Evolutionary conservation across 768 basidiomycete species (phyloP).

Genomic region (Zangia roseola): DNA sequence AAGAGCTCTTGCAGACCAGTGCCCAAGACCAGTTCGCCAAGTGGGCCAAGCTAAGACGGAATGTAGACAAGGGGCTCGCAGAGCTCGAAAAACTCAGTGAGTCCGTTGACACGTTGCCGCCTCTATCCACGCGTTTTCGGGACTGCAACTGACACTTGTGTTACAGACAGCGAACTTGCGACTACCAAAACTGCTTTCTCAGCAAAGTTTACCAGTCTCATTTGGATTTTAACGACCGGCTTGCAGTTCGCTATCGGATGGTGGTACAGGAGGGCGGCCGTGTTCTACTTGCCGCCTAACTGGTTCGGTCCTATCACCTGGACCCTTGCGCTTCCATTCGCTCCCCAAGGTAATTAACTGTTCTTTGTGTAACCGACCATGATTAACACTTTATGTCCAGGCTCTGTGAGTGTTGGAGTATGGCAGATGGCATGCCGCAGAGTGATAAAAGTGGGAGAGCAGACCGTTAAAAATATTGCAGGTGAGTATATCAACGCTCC

Average conservation of each 20-base stretch:
- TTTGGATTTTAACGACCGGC: constrained; percentile 90
- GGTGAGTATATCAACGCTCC: constrained; percentile 33
- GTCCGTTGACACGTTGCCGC: constrained; percentile 27
- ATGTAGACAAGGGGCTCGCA: constrained; percentile 85
- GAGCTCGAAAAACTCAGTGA: constrained; percentile 92
- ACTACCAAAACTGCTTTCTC: constrained; percentile 61
- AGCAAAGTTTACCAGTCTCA: constrained; percentile 63
- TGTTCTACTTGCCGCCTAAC: constrained; percentile 88
- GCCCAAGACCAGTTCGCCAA: constrained; percentile 98
- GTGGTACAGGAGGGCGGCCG: constrained; percentile 88
- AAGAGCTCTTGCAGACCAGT: constrained; percentile 85
- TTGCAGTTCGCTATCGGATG: constrained; percentile 81
- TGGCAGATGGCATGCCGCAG: constrained; percentile 96
- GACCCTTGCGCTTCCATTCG: constrained; percentile 89
- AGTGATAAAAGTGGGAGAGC: constrained; percentile 76
- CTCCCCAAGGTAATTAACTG: constrained; percentile 68
- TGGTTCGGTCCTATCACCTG: constrained; percentile 91
- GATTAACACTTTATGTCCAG: constrained; percentile 38
- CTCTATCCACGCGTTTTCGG: not conserved
- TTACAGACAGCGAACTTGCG: constrained; percentile 64
- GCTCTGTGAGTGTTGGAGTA: constrained; percentile 87
- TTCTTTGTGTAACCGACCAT: not conserved
- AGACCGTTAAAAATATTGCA: constrained; percentile 62
- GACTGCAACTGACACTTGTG: constrained; percentile 5
- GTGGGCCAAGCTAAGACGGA: constrained; percentile 92